A percentile compares a stretch with the other conserved stretches of the same genome.
phyloP scores from a whole-genome alignment of 371 early-diverging fungal species.

The Lichtheimia ramosa region DNA sequence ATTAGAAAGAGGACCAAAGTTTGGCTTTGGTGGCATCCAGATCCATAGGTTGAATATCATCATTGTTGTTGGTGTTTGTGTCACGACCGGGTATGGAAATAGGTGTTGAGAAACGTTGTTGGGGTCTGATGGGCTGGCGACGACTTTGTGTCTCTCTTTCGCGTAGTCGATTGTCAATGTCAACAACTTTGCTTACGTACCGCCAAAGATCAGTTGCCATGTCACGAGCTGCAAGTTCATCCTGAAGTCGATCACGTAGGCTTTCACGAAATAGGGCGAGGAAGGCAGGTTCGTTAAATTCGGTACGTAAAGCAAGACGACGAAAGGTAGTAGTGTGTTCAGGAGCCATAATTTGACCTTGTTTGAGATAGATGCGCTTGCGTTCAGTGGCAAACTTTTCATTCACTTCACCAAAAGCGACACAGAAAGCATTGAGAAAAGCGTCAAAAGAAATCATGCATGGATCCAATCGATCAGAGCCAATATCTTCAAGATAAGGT shows the following conservation, averaged over 20 bases:
- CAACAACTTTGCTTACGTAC: conserved; percentile 10
- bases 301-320: conserved; percentile 6
- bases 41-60: conserved; percentile 5
- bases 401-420: conserved; percentile 6
- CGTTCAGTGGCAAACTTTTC: not conserved
- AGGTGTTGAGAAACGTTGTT: not conserved
- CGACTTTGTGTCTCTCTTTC: conserved; percentile 3
- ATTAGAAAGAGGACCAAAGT: not conserved
- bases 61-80: not conserved
- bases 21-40: not conserved
- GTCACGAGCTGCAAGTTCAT: conserved; percentile 11
- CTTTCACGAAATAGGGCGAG: conserved; percentile 7
- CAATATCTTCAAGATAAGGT: conserved; percentile 3
- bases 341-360: not conserved
- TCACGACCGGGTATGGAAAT: not conserved
- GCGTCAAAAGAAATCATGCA: not conserved
- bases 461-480: conserved; percentile 1
- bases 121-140: not conserved
- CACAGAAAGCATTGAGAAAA: not conserved
- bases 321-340: conserved; percentile 10
- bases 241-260: conserved; percentile 4
- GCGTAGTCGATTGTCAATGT: conserved; percentile 11
- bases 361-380: not conserved
- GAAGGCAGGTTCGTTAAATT: conserved; percentile 5
- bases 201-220: conserved; percentile 5